Conservation (phyloP, 805 yeast species). For the Tetrapisispora fleetii region DNA sequence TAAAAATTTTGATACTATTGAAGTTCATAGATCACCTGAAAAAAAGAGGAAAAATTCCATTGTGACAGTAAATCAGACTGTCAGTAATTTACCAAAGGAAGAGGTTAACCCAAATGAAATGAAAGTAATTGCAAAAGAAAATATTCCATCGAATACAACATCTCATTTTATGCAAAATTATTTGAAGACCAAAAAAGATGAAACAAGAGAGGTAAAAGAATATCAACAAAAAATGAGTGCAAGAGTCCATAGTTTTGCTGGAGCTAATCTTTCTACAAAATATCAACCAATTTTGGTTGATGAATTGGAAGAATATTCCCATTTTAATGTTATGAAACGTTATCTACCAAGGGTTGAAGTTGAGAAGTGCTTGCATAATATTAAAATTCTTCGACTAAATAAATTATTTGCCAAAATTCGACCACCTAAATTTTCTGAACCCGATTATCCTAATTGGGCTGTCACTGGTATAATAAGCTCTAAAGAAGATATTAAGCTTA, state of each 20-base stretch:
- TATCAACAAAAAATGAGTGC: constrained; percentile 24
- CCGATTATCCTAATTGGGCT: constrained; percentile 69
- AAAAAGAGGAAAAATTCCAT: constrained; percentile 6
- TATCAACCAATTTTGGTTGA: constrained; percentile 28
- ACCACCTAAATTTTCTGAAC: constrained; percentile 63
- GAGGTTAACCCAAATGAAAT: constrained; percentile 10
- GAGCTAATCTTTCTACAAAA: constrained; percentile 10
- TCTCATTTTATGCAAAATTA: constrained; percentile 30
- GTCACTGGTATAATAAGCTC: constrained; percentile 56
- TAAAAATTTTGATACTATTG: constrained; percentile 19
- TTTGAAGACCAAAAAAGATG: constrained; percentile 19
- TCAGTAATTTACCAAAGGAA: not conserved
- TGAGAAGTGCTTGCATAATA: constrained; percentile 33
- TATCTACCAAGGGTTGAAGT: constrained; percentile 36
- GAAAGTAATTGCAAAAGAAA: constrained; percentile 1
- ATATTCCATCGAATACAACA: constrained; percentile 10
- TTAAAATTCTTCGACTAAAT: constrained; percentile 47
- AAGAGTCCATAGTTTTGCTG: constrained; percentile 35
- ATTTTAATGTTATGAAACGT: constrained; percentile 35
- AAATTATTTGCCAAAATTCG: constrained; percentile 53
- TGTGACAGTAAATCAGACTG: not conserved
- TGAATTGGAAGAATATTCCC: constrained; percentile 40
- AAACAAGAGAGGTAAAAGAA: constrained; percentile 12
- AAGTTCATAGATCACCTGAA: constrained; percentile 25
- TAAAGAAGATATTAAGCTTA: constrained; percentile 44